A percentile compares a stretch with the other conserved stretches of the same genome.
These are phyloP conservation scores for Penicillium subrubescens DNA, from an alignment of 495 filamentous ascomycete genomes.

Conservation along the genomic window DNA sequence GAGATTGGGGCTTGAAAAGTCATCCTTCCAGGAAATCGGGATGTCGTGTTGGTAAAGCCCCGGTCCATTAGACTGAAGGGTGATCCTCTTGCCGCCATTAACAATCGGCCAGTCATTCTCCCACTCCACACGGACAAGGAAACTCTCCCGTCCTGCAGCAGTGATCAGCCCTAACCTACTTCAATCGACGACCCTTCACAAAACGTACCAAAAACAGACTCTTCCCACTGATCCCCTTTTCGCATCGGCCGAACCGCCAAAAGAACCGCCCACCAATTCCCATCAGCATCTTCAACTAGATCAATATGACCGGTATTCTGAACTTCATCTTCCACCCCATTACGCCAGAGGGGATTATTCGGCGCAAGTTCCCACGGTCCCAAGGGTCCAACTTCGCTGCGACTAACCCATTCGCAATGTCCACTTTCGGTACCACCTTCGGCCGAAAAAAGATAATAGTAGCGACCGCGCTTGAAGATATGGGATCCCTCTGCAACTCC, in stretches of 20 bases:
- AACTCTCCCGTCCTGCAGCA: conserved; percentile 46
- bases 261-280: conserved; percentile 49
- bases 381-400: conserved; percentile 41
- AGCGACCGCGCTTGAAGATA: conserved; percentile 63
- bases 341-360: conserved; percentile 42
- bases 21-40: conserved; percentile 40
- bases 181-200: neutral
- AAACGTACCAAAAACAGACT: conserved; percentile 40
- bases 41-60: conserved; percentile 27
- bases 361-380: conserved; percentile 57
- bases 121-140: conserved; percentile 49
- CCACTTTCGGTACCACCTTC: conserved; percentile 65
- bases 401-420: conserved; percentile 51
- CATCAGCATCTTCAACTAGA: conserved; percentile 46
- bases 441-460: conserved; percentile 69
- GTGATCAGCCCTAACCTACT: neutral
- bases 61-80: conserved; percentile 34
- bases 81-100: conserved; percentile 44
- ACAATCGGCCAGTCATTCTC: conserved; percentile 52
- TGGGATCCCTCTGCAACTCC: conserved; percentile 65
- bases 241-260: conserved; percentile 45
- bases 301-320: conserved; percentile 49
- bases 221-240: conserved; percentile 31
- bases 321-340: conserved; percentile 36
- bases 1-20: conserved; percentile 31